Percentiles rank a stretch among this genome's conserved stretches.
These are phyloP conservation scores for Entomophthora muscae DNA, from an alignment of 371 early-diverging fungal genomes.

Conservation along the genomic window DNA sequence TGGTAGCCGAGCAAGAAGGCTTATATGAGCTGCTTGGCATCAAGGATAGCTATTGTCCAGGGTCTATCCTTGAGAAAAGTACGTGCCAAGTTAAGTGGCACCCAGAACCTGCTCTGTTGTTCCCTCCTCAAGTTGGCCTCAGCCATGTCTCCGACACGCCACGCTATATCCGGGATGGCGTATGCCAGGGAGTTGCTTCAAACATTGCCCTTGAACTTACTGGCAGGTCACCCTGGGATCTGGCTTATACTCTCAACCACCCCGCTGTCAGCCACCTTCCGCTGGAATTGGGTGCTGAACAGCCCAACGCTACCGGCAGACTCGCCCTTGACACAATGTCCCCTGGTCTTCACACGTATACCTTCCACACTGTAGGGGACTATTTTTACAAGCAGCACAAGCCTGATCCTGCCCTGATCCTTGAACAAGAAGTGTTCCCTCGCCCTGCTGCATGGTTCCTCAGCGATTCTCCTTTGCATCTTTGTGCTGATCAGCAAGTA, in stretches of 20 bases:
- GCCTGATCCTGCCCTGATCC: neutral
- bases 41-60: neutral
- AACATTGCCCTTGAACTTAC: neutral
- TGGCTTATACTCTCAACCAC: neutral
- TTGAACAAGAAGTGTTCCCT: neutral
- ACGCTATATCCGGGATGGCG: neutral
- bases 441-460: neutral
- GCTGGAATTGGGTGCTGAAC: neutral
- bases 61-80: neutral
- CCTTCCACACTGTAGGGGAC: neutral
- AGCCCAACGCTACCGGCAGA: neutral
- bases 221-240: neutral
- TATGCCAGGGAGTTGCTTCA: neutral
- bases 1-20: neutral
- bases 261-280: neutral
- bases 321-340: neutral
- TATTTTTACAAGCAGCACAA: neutral
- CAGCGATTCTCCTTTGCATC: neutral
- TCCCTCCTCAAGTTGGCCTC: neutral
- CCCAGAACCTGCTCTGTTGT: neutral
- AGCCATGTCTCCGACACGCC: neutral
- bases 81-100: neutral
- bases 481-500: neutral
- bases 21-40: neutral
- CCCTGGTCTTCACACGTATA: neutral